phyloP scores from a whole-genome alignment of 768 basidiomycete species.

The Rhodotorula paludigena region DNA sequence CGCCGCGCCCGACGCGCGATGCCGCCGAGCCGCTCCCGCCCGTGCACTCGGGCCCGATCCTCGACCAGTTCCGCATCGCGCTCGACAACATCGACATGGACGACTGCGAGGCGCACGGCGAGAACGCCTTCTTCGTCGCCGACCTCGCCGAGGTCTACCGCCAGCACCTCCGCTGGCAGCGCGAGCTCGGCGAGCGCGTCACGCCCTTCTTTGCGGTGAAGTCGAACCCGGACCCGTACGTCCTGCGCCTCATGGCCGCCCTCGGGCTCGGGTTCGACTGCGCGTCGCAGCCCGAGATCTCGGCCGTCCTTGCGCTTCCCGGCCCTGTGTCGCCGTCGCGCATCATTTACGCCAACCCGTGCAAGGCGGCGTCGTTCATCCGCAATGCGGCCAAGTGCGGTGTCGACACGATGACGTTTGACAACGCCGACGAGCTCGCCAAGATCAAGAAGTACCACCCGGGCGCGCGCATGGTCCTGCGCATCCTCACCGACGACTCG shows the following conservation, averaged over 20 bases:
- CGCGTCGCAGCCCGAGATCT: conserved; percentile 89
- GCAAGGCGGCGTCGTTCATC: conserved; percentile 92
- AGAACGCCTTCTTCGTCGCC: conserved; percentile 93
- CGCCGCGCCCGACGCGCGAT: conserved; percentile 10
- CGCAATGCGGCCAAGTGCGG: conserved; percentile 71
- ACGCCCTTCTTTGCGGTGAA: conserved; percentile 95
- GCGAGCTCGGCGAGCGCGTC: conserved; percentile 69
- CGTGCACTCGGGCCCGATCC: conserved; percentile 36
- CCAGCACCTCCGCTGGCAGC: conserved; percentile 77
- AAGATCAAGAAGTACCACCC: conserved; percentile 82
- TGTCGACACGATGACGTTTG: conserved; percentile 95
- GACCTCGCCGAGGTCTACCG: conserved; percentile 82
- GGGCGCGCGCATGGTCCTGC: conserved; percentile 75
- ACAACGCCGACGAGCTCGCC: conserved; percentile 91
- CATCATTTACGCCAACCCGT: conserved; percentile 97
- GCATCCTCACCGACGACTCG: conserved; percentile 97
- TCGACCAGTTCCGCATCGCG: conserved; percentile 34
- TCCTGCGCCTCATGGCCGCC: conserved; percentile 81
- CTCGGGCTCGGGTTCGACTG: conserved; percentile 95
- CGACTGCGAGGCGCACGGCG: conserved; percentile 57
- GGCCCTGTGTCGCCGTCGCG: conserved; percentile 60
- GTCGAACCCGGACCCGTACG: conserved; percentile 95
- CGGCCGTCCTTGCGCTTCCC: conserved; percentile 66
- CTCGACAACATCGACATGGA: conserved; percentile 42
- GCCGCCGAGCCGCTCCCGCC: conserved; percentile 18